Percentiles rank a stretch among this genome's conserved stretches.
These are phyloP conservation scores for Plectosphaerella cucumerina DNA, from an alignment of 2,329 filamentous ascomycete genomes.

Conservation along the genomic window DNA sequence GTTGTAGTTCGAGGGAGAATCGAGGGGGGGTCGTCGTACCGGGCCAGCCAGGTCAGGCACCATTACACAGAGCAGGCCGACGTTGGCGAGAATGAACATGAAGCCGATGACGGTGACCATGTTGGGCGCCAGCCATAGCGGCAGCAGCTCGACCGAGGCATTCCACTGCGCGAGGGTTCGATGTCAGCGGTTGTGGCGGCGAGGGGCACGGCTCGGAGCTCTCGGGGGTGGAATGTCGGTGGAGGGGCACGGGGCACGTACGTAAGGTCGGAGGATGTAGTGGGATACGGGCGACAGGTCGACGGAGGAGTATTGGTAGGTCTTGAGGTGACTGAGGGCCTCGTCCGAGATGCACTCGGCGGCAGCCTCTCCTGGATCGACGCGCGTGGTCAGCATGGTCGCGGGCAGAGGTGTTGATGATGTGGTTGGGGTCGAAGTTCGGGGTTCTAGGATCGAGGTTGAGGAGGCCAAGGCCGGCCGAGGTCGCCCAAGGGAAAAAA, in stretches of 20 bases:
- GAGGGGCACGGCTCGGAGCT: conserved; percentile 6
- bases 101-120: conserved; percentile 96
- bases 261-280: conserved; percentile 93
- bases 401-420: background rate
- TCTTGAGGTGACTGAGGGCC: conserved; percentile 83
- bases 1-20: conserved; percentile 3
- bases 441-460: too few species aligned
- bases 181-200: conserved; percentile 1
- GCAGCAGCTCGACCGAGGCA: conserved; percentile 84
- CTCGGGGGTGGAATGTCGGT: conserved; percentile 5
- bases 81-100: conserved; percentile 85
- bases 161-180: conserved; percentile 70
- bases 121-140: conserved; percentile 95
- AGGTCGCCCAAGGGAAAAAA: too few species aligned
- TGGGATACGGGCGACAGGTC: conserved; percentile 92
- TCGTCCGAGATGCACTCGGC: conserved; percentile 83
- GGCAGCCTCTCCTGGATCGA: conserved; percentile 40
- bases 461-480: too few species aligned
- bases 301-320: conserved; percentile 96
- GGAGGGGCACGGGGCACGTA: conserved; percentile 44
- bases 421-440: background rate
- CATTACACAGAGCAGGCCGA: conserved; percentile 67
- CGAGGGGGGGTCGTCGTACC: conserved; percentile 46
- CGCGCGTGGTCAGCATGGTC: background rate
- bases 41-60: conserved; percentile 90